Percentiles rank a stretch among this genome's conserved stretches.
These are phyloP conservation scores for Brassica nigra DNA, from an alignment of 345 rosid genomes.

Conservation along the genomic window DNA sequence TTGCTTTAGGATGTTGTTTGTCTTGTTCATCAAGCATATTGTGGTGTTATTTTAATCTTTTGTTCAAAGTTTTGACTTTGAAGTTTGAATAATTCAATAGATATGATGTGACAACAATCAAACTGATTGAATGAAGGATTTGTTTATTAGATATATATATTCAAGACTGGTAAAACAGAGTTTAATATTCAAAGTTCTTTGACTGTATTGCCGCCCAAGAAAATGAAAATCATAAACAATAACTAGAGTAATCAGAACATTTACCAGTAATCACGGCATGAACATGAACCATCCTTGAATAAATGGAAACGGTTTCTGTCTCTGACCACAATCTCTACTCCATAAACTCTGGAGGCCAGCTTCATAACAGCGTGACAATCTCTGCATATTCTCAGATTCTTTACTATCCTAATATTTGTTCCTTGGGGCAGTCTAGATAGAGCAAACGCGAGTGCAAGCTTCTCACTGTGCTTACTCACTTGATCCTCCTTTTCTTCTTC, in stretches of 20 bases:
- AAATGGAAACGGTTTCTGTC: slow-evolving; percentile 67
- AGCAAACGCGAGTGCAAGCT: slow-evolving; percentile 71
- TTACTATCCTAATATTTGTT: slow-evolving; percentile 51
- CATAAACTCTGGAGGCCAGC: slow-evolving; percentile 54
- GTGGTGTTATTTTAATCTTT: background rate
- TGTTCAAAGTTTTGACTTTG: slow-evolving; percentile 20
- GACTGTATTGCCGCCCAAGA: slow-evolving; percentile 16
- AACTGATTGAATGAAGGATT: background rate
- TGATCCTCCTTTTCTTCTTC: slow-evolving; percentile 69
- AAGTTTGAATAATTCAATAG: background rate
- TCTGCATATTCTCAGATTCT: slow-evolving; percentile 65
- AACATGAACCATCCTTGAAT: slow-evolving; percentile 54
- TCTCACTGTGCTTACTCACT: slow-evolving; percentile 61
- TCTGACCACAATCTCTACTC: slow-evolving; percentile 57
- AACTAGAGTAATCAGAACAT: background rate
- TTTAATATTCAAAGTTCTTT: background rate
- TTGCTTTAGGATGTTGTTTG: background rate
- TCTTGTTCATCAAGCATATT: slow-evolving; percentile 20
- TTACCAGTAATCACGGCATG: slow-evolving; percentile 70
- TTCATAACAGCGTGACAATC: slow-evolving; percentile 64
- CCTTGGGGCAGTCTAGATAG: slow-evolving; percentile 48
- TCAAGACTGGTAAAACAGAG: slow-evolving; percentile 8
- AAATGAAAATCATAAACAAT: background rate
- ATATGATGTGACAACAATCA: background rate
- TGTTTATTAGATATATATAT: background rate